Evolutionary conservation across 495 filamentous ascomycete genomes (phyloP), one percentile per base, ranked within the genome.

Genomic region (Usnea hakonensis): DNA sequence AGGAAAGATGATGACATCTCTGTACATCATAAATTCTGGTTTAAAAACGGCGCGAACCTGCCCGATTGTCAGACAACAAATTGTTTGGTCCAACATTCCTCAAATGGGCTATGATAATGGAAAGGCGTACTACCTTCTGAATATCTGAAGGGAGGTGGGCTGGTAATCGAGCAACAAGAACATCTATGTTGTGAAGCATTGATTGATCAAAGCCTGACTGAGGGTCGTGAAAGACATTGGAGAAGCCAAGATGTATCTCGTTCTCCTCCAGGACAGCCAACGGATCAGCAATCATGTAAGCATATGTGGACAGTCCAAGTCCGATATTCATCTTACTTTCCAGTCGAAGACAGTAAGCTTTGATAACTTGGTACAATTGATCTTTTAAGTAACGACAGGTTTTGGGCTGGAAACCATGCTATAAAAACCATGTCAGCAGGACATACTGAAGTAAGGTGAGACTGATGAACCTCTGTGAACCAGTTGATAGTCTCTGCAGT

Each of bases 1-100:
- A 0, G 94, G 79, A 67, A 98, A 97, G 2, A 97, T 83, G 61
- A 96, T 87, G 8, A 97, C 88, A 70, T 97, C 90, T 63, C 87
- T 85, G 23, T 96, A 79, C n/a, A 85, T 80, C 6, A 83, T 79
- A 0, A 98, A 79, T 63, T 90, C 86, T 0, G 76, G 73, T 48
- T 81, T 86, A 79, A 75, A 89, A 2, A 87, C 79, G 0, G 83
- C 82, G 33, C 71, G 73, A 33, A 82, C 77, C 75, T 76, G 32
- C 19, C 55, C 50, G 36, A 16, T 23, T 52, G 38, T 38, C 40
- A 50, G 46, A 50, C 23, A 11, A 46, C 2, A 7, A 3, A 23
- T 46, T 23, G 3, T 5, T 8, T 46, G 43, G 1, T 46, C 10
- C 21, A 10, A 46, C 8, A 1, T 13, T 13, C 5, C 5, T 11